Percentiles rank a stretch among this genome's conserved stretches.
phyloP scores from a whole-genome alignment of 2,329 filamentous ascomycete genomes.

The Albophoma yamanashiensis region DNA sequence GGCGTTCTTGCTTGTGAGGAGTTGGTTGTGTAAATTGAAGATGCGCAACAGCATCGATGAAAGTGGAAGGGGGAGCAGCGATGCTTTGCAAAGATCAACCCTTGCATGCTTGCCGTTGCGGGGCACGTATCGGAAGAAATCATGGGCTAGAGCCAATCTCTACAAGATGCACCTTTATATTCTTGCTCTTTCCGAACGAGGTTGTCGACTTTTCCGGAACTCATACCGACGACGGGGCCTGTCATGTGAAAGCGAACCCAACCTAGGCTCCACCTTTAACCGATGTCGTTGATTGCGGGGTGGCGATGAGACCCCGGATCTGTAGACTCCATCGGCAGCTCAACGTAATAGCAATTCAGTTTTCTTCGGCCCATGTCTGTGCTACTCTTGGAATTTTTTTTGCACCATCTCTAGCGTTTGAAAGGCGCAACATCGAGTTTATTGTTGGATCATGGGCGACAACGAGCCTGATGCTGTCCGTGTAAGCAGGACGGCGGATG shows the following conservation, averaged over 20 bases:
- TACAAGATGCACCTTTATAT: neutral
- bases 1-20: neutral
- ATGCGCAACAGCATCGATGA: neutral
- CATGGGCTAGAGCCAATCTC: neutral
- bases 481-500: conserved; percentile 11
- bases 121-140: too few species aligned
- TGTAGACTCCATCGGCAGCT: neutral
- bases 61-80: too few species aligned
- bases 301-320: neutral
- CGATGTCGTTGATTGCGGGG: neutral
- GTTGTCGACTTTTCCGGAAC: too few species aligned
- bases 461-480: neutral
- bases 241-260: neutral
- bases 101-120: too few species aligned
- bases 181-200: too few species aligned
- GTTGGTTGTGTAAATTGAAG: neutral
- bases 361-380: neutral
- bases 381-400: neutral
- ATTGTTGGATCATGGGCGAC: neutral
- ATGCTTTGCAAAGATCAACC: too few species aligned
- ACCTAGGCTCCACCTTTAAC: neutral
- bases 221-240: neutral
- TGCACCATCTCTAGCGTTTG: neutral
- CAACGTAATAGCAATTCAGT: neutral
- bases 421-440: neutral